Evolutionary conservation across 2,329 filamentous ascomycete species (phyloP).

Genomic region (Arthrobotrys pseudoclavata): DNA sequence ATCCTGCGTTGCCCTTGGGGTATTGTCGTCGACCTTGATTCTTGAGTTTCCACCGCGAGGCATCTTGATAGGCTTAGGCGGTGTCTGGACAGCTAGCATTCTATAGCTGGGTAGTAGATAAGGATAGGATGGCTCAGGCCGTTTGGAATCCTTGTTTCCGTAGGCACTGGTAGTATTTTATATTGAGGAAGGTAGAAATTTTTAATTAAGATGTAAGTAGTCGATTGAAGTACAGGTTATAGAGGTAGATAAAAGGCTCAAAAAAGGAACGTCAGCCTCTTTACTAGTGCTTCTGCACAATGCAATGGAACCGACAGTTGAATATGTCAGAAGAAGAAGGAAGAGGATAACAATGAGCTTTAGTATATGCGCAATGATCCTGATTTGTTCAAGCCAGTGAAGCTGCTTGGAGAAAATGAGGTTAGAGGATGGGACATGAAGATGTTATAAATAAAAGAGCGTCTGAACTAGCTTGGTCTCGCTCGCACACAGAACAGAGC

Average conservation of each 20-base stretch:
- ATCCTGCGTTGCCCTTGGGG: slow-evolving; percentile 56
- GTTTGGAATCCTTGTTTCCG: not conserved
- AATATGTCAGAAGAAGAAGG: slow-evolving; percentile 16
- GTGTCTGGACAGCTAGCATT: slow-evolving; percentile 57
- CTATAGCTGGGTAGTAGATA: slow-evolving; percentile 22
- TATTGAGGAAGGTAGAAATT: not conserved
- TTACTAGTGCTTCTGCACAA: not conserved
- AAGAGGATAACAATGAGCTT: not conserved
- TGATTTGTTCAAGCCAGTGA: slow-evolving; percentile 55
- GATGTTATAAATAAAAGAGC: slow-evolving; percentile 55
- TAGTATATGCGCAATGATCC: slow-evolving; percentile 34
- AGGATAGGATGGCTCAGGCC: not conserved
- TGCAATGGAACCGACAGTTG: slow-evolving; percentile 11
- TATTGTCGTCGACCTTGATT: slow-evolving; percentile 58
- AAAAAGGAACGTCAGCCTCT: not conserved
- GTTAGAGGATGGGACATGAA: slow-evolving; percentile 55
- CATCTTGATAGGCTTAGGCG: slow-evolving; percentile 57
- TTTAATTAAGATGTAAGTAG: too few species aligned
- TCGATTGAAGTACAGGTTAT: not conserved
- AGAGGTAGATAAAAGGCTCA: not conserved
- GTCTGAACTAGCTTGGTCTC: slow-evolving; percentile 34
- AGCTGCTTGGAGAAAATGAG: slow-evolving; percentile 52
- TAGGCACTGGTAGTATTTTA: not conserved
- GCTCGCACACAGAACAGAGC: slow-evolving; percentile 17
- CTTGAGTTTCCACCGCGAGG: slow-evolving; percentile 55